Percentiles rank a stretch among this genome's conserved stretches.
Conservation (phyloP, 345 rosid genomes). For the Dipteronia dyeriana region DNA sequence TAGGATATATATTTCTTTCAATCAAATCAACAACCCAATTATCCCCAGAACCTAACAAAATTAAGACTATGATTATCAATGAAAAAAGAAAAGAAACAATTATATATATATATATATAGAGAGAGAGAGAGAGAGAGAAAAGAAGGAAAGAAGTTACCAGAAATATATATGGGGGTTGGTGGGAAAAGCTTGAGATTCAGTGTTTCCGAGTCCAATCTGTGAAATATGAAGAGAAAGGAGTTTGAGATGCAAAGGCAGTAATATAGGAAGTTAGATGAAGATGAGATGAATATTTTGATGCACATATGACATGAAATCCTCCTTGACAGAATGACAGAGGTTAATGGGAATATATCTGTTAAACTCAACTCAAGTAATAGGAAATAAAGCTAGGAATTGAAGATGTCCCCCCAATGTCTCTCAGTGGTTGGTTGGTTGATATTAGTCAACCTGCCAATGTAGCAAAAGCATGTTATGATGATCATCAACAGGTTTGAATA, state of each 20-base stretch:
- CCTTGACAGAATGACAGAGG: not conserved
- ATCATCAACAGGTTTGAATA: slow-evolving; percentile 23
- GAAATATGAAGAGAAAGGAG: slow-evolving; percentile 4
- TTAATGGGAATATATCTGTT: slow-evolving; percentile 3
- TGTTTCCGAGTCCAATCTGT: not conserved
- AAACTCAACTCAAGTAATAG: not conserved
- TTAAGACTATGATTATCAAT: not conserved
- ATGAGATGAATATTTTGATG: not conserved
- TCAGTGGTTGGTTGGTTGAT: slow-evolving; percentile 23
- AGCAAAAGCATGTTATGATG: slow-evolving; percentile 39
- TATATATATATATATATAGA: too few relatives aligned
- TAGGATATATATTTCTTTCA: slow-evolving; percentile 31
- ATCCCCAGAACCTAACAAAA: slow-evolving; percentile 20
- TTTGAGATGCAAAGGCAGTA: slow-evolving; percentile 5
- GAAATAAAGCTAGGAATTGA: not conserved
- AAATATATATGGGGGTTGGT: not conserved
- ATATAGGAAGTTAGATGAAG: slow-evolving; percentile 11
- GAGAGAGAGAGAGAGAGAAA: too few relatives aligned
- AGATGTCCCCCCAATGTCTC: not conserved
- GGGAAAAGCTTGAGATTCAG: slow-evolving; percentile 21
- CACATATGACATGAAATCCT: slow-evolving; percentile 30
- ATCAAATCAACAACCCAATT: slow-evolving; percentile 32
- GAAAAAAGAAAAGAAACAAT: not conserved
- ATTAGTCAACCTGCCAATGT: slow-evolving; percentile 51
- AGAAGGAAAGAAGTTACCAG: slow-evolving; percentile 26